Evolutionary conservation across 2,329 filamentous ascomycete species (phyloP).

Genomic region (Hypoxylon sp.): DNA sequence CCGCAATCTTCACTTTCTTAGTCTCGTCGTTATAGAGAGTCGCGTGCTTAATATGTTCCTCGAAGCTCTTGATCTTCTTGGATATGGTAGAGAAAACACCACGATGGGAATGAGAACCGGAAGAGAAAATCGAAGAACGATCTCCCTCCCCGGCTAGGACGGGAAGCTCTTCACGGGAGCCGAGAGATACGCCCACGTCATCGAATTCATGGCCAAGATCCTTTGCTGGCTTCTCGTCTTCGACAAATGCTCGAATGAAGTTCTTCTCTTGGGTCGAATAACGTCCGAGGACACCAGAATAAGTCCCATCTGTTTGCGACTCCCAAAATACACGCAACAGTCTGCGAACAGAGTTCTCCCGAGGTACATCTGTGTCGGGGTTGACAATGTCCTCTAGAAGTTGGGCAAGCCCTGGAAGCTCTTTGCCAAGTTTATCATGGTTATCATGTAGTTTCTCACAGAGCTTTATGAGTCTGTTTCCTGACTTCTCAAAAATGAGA

Average conservation of each 20-base stretch:
- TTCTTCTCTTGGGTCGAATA: constrained; percentile 23
- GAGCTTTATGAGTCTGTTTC: constrained; percentile 16
- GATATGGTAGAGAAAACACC: constrained; percentile 14
- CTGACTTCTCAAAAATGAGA: constrained; percentile 23
- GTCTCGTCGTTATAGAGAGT: constrained; percentile 29
- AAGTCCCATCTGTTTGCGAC: constrained; percentile 23
- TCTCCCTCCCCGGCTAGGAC: constrained; percentile 8
- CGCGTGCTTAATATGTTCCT: constrained; percentile 1
- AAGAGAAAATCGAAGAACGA: background rate
- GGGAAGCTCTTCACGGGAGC: constrained; percentile 30
- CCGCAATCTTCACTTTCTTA: constrained; percentile 14
- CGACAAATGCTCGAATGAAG: constrained; percentile 24
- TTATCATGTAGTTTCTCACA: constrained; percentile 22
- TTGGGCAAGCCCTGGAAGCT: constrained; percentile 23
- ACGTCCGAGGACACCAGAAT: constrained; percentile 13
- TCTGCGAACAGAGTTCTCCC: constrained; percentile 29
- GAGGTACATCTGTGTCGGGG: constrained; percentile 21
- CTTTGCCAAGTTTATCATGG: constrained; percentile 24
- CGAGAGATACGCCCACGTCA: constrained; percentile 21
- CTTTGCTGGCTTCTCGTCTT: constrained; percentile 20
- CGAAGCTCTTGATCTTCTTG: background rate
- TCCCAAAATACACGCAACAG: constrained; percentile 32
- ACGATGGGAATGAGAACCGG: background rate
- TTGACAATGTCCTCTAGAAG: constrained; percentile 30
- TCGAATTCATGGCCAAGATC: constrained; percentile 21